phyloP scores from a whole-genome alignment of 106 monocot species.

The Platanthera guangdongensis region DNA sequence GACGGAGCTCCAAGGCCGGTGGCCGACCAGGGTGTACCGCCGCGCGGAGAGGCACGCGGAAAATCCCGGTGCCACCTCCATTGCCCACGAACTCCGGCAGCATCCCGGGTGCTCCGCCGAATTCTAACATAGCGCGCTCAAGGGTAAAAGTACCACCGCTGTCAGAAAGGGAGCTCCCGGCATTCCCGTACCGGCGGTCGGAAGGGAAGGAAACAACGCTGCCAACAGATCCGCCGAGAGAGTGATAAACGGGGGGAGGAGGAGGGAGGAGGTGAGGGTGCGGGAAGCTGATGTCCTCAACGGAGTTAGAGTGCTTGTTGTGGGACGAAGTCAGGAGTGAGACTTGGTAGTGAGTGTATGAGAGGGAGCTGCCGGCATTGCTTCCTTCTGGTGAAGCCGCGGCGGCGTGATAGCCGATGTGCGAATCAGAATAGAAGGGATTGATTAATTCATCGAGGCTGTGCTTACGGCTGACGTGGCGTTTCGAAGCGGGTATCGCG shows the following conservation, averaged over 20 bases:
- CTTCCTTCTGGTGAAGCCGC: background rate
- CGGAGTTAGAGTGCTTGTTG: constrained; percentile 13
- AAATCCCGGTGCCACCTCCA: constrained; percentile 79
- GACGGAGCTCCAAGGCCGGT: constrained; percentile 65
- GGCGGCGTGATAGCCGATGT: background rate
- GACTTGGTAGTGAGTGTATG: constrained; percentile 6
- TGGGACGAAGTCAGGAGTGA: constrained; percentile 1
- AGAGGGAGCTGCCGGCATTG: background rate
- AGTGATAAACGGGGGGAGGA: background rate
- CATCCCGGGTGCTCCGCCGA: constrained; percentile 25
- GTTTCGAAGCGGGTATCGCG: background rate
- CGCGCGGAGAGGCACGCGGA: constrained; percentile 57
- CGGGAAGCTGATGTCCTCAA: background rate
- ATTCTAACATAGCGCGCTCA: constrained; percentile 45
- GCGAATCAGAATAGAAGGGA: background rate
- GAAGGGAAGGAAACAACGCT: background rate
- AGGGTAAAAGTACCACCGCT: constrained; percentile 29
- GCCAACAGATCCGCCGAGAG: background rate
- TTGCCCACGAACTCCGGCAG: constrained; percentile 76
- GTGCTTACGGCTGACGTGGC: constrained; percentile 20
- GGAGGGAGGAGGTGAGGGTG: constrained; percentile 2
- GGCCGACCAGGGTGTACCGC: constrained; percentile 79
- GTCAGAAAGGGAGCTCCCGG: background rate
- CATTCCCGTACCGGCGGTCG: background rate
- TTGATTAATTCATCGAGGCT: constrained; percentile 21